Evolutionary conservation across 345 rosid genomes (phyloP).

Genomic region (Passiflora organensis): DNA sequence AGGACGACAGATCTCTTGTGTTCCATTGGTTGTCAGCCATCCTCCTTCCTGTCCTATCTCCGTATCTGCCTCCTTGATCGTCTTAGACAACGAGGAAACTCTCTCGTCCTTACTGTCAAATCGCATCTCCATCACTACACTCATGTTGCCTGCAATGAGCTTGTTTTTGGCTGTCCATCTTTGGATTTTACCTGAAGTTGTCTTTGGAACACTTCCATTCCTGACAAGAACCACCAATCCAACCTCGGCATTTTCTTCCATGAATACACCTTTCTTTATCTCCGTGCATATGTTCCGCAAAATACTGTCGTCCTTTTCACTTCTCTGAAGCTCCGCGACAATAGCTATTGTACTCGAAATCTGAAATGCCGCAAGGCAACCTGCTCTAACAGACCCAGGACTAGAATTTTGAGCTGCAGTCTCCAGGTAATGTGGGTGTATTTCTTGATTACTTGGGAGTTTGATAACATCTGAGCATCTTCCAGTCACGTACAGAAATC

Average conservation of each 20-base stretch:
- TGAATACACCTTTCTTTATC: conserved; percentile 26
- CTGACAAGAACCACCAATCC: conserved; percentile 45
- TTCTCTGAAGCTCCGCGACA: conserved; percentile 47
- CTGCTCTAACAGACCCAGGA: conserved; percentile 41
- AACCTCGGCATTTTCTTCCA: conserved; percentile 32
- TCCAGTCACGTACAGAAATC: conserved; percentile 51
- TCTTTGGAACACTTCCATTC: conserved; percentile 42
- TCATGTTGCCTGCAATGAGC: conserved; percentile 32
- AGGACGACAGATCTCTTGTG: conserved; percentile 8
- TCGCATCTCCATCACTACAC: conserved; percentile 23
- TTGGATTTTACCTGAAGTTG: conserved; percentile 56
- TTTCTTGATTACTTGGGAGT: conserved; percentile 22
- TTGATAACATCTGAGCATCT: conserved; percentile 42
- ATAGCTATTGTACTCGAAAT: conserved; percentile 24
- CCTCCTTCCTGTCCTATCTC: conserved; percentile 8
- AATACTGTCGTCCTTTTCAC: conserved; percentile 13
- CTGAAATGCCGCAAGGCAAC: conserved; percentile 46
- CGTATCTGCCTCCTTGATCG: background rate
- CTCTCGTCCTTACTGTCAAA: background rate
- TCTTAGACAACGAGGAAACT: background rate
- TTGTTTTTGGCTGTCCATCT: conserved; percentile 50
- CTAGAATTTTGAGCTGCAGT: conserved; percentile 33
- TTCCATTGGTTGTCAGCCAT: background rate
- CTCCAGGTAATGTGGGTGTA: conserved; percentile 56
- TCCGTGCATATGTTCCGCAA: conserved; percentile 34